A percentile compares a stretch with the other conserved stretches of the same genome.
These are phyloP conservation scores for Acrodontium crateriforme DNA, from an alignment of 2,329 filamentous ascomycete species.

Conservation along the genomic window DNA sequence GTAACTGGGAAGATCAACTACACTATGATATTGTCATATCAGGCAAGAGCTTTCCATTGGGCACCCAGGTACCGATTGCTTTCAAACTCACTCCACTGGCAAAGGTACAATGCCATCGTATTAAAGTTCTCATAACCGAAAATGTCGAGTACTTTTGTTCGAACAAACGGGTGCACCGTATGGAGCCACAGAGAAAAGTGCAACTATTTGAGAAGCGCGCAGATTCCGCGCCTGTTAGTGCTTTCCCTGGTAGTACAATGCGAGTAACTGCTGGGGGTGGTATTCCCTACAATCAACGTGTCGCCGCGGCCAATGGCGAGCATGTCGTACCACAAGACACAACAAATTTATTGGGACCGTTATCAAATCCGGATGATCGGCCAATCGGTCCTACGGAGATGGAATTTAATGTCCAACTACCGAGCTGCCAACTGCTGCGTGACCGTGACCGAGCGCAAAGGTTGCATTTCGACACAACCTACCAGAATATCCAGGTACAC, in stretches of 20 bases:
- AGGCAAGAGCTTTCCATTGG: constrained; percentile 85
- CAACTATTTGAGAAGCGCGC: constrained; percentile 79
- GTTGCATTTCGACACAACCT: constrained; percentile 82
- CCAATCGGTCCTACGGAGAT: constrained; percentile 75
- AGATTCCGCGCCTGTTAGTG: constrained; percentile 58
- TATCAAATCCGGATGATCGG: constrained; percentile 55
- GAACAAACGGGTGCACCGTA: constrained; percentile 69
- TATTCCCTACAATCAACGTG: constrained; percentile 49
- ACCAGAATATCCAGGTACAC: constrained; percentile 84
- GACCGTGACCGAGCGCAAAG: constrained; percentile 52
- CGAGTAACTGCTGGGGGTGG: constrained; percentile 69
- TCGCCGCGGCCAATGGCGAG: constrained; percentile 42
- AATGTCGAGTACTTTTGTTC: constrained; percentile 83
- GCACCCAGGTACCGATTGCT: constrained; percentile 75
- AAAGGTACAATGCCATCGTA: constrained; percentile 83
- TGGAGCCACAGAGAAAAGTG: constrained; percentile 73
- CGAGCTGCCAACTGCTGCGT: constrained; percentile 72
- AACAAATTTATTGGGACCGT: constrained; percentile 65
- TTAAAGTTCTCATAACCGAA: constrained; percentile 84
- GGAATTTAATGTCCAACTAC: constrained; percentile 85
- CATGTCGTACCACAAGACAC: constrained; percentile 39
- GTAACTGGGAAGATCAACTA: constrained; percentile 88
- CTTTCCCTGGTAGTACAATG: constrained; percentile 63
- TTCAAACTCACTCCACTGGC: constrained; percentile 87
- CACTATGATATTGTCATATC: constrained; percentile 96